Evolutionary conservation across 2,329 filamentous ascomycete species (phyloP).

Genomic region (Ophiostoma sp.): DNA sequence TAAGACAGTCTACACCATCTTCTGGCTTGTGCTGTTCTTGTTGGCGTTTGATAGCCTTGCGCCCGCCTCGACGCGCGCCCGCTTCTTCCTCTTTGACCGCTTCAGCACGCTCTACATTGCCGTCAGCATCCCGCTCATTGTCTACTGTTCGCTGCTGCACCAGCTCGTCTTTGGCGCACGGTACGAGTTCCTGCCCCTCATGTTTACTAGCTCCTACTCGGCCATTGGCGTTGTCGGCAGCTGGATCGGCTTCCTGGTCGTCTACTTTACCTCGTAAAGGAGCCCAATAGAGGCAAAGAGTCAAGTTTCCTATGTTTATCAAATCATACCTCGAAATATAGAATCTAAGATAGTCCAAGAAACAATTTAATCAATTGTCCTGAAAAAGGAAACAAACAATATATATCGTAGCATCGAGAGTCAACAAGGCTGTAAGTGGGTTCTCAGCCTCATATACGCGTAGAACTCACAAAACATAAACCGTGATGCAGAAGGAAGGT

Average conservation of each 20-base stretch:
- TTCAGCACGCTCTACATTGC: conserved; percentile 89
- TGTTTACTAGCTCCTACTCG: conserved; percentile 95
- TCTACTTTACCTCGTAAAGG: conserved; percentile 69
- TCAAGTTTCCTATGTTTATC: not conserved
- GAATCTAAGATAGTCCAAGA: not conserved
- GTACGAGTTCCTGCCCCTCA: conserved; percentile 89
- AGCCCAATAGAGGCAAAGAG: too few species aligned
- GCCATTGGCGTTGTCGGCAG: conserved; percentile 94
- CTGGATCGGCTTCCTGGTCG: conserved; percentile 91
- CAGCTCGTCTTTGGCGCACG: conserved; percentile 76
- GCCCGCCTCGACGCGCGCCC: conserved; percentile 74
- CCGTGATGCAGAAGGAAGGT: not conserved
- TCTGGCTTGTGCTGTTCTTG: conserved; percentile 87
- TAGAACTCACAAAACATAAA: not conserved
- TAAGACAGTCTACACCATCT: conserved; percentile 88
- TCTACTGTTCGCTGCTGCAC: conserved; percentile 85
- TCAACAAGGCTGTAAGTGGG: not conserved
- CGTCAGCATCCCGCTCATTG: conserved; percentile 81
- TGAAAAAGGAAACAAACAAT: not conserved
- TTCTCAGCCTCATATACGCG: not conserved
- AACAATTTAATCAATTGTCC: not conserved
- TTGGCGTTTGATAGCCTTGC: conserved; percentile 84
- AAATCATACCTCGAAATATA: not conserved
- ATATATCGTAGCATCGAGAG: not conserved
- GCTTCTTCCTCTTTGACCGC: conserved; percentile 87